phyloP scores from a whole-genome alignment of 176 grass and related monocot genomes.

The Musa beccarii region DNA sequence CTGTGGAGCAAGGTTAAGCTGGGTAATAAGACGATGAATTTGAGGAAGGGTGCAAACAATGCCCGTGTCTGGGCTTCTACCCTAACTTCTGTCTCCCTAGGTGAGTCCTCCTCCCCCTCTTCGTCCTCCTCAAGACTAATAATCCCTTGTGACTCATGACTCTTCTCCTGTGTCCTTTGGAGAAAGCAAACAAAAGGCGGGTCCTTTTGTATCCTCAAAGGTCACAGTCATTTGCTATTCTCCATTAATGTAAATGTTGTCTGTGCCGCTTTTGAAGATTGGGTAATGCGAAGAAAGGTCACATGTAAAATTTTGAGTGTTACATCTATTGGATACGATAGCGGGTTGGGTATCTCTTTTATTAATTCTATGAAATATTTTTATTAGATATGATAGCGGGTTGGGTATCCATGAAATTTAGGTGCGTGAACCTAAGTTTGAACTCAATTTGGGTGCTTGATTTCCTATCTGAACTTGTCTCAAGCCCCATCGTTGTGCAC shows the following conservation, averaged over 20 bases:
- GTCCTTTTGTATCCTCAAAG: too few species aligned
- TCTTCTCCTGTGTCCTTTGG: too few species aligned
- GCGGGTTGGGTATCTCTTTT: too few species aligned
- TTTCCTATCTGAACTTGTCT: too few species aligned
- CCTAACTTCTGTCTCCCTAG: constrained; percentile 72
- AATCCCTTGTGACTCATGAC: too few species aligned
- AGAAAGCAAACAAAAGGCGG: background rate
- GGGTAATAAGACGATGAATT: constrained; percentile 46
- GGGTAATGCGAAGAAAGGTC: background rate
- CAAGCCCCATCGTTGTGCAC: too few species aligned
- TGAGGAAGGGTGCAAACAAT: constrained; percentile 62
- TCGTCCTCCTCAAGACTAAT: too few species aligned
- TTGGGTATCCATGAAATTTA: too few species aligned
- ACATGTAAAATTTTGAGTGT: background rate
- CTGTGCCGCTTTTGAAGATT: background rate
- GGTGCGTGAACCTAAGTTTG: too few species aligned
- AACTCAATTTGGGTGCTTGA: too few species aligned
- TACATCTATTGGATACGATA: background rate
- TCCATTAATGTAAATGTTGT: background rate
- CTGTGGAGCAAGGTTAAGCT: constrained; percentile 59
- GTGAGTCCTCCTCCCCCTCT: constrained; percentile 40
- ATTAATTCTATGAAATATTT: too few species aligned
- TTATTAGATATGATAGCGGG: too few species aligned
- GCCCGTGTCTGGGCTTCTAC: constrained; percentile 78
- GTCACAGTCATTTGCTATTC: background rate